Evolutionary conservation across 148 eudicot species (phyloP), one percentile per base, ranked within the genome.

Genomic region (Cornus kousa): DNA sequence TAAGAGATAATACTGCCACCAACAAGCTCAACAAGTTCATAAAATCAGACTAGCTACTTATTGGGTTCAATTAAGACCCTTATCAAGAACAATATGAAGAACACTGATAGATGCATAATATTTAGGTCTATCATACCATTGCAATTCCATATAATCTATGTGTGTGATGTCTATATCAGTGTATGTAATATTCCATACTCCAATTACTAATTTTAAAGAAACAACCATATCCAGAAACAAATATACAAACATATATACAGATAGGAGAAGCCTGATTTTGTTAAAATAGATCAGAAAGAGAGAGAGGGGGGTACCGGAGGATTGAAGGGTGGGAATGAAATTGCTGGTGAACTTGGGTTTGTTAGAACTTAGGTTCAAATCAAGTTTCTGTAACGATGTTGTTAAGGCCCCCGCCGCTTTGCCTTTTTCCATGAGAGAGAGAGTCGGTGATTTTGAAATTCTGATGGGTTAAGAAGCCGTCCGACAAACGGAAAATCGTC

Each of bases 401-500:
- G 83, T 78, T 8, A 83, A 76, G 9, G 79, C 69, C 17, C 77
- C 86, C 67, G 55, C 43, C 16, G 79, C 33, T 87, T 89, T 77
- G 64, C 74, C 79, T 78, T 84, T 88, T 71, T 88, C 95, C 95
- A 91, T 91, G 71, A 64, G 81, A 40, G 68, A 37, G 72, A 66
- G 73, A 62, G 66, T 16, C 16, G 46, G 48, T 20, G 79, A 48
- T 20, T 70, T 12, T 69, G 53, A 23, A 22, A 24, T 57, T 69
- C 48, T 35, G 66, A 62, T 62, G 20, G 64, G 64, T 13, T 35
- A 35, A 0, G 19, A 57, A 16, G 23, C 23, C 7, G 66, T 62
- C 24, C 0, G 66, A 19, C 62, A 53, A 12, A 5, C 16, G 19
- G 59, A 12, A 11, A 53, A 53, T 17, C 2, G 48, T 43, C 10